Evolutionary conservation across 495 filamentous ascomycete genomes (phyloP), one percentile per base, ranked within the genome.

Genomic region (Annulohypoxylon stygium): DNA sequence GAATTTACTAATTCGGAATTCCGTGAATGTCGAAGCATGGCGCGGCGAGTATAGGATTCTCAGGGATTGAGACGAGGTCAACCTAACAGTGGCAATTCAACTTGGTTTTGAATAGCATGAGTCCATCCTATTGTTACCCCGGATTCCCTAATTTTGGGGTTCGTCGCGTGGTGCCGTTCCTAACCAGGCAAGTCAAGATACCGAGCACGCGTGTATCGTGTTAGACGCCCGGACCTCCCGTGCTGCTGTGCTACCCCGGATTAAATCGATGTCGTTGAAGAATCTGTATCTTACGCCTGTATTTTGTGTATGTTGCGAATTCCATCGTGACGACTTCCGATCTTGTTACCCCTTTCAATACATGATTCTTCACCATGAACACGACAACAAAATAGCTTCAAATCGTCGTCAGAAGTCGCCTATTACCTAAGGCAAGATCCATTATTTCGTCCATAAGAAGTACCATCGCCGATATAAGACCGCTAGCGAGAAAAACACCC

Each of bases 401-500:
- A 54, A 2, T n/a, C 14, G 26, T 20, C 14, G 26, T 20, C 12
- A 54, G 20, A 30, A 54, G 50, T 54, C 36, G 53, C 30, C 43
- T 20, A 20, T 18, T 47, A 47, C 43, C 43, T 47, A 47, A 47
- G 43, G 43, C 43, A 20, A 47, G 43, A 47, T 47, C 43, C 43
- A 37, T 57, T 39, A 30, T 16, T 59, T 41, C 20, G 23, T 41
- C 36, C 57, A 25, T 43, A 43, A 60, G 30, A 36, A 60, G 26
- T 33, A 25, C 16, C 62, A 67, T 55, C 64, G 65, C 73, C 73
- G 73, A 75, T 71, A 69, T 75, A 75, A 69, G 73, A 68, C 73
- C 73, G 73, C 33, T 64, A 70, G 47, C 58, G 55, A 67, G 30
- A 6, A 33, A 41, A 51, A 18, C 20, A 61, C 50, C 67, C 51